These are phyloP conservation scores for Hypomontagnella submonticulosa DNA, from an alignment of 495 filamentous ascomycete genomes.

Conservation along the genomic window DNA sequence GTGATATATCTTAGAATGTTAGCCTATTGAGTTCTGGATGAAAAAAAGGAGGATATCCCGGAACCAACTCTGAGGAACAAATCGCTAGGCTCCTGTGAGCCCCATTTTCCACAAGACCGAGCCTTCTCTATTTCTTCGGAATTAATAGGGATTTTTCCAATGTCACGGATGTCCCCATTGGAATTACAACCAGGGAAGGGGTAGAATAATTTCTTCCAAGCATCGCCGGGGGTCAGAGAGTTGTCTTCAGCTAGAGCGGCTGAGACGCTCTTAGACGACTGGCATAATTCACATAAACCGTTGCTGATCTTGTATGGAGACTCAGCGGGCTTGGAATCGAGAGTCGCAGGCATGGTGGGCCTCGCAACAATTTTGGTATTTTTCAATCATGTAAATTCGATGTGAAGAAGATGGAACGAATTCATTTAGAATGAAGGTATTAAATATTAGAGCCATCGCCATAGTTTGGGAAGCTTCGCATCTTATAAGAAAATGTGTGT, in stretches of 20 bases:
- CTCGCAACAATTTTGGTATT: background rate
- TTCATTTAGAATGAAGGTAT: background rate
- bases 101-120: conserved; percentile 74
- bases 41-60: background rate
- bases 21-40: conserved; percentile 3
- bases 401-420: background rate
- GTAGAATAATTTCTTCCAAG: conserved; percentile 65
- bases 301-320: conserved; percentile 53
- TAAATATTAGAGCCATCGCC: conserved; percentile 4
- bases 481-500: conserved; percentile 3
- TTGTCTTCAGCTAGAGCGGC: conserved; percentile 66
- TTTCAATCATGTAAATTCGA: conserved; percentile 1
- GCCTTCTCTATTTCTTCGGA: conserved; percentile 63
- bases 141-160: conserved; percentile 39
- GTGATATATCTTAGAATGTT: conserved; percentile 66
- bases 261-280: conserved; percentile 62
- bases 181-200: conserved; percentile 26
- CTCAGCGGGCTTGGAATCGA: conserved; percentile 2
- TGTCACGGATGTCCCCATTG: conserved; percentile 39
- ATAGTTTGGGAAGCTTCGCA: conserved; percentile 5
- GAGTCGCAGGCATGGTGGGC: conserved; percentile 19
- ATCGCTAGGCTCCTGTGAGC: conserved; percentile 68
- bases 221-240: conserved; percentile 59
- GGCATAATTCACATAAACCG: conserved; percentile 64
- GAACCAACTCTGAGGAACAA: conserved; percentile 69